Evolutionary conservation across 768 basidiomycete genomes (phyloP).

Genomic region (Leccinellum luteum): DNA sequence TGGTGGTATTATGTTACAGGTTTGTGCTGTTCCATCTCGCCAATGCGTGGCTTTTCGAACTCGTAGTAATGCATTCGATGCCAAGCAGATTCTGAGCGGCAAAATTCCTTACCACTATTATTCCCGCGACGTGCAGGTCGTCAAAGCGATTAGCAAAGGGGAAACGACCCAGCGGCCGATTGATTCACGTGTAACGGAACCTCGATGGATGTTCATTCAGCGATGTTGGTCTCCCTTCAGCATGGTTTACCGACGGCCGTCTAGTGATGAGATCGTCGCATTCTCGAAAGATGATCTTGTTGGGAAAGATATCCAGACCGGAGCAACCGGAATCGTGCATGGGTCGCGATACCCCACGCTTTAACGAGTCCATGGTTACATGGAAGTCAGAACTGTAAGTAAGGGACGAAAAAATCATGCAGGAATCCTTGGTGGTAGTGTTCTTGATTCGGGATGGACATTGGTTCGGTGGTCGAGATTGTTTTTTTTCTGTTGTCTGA

Average conservation of each 20-base stretch:
- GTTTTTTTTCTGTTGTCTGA: neutral
- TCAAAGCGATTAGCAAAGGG: neutral
- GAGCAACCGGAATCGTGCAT: neutral
- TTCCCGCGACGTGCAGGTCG: constrained; percentile 1
- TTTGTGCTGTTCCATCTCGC: neutral
- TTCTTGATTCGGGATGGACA: neutral
- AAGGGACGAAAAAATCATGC: too few species aligned
- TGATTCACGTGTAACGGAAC: neutral
- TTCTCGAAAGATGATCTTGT: constrained; percentile 1
- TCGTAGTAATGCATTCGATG: neutral
- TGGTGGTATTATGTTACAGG: constrained; percentile 31
- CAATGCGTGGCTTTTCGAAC: neutral
- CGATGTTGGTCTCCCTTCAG: constrained; percentile 3
- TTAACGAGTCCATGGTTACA: neutral
- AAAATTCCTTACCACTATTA: constrained; percentile 3
- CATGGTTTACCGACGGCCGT: neutral
- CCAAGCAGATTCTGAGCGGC: constrained; percentile 7
- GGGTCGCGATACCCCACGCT: too few species aligned
- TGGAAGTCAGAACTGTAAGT: neutral
- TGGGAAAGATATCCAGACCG: neutral
- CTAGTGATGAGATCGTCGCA: constrained; percentile 1
- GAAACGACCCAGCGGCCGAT: neutral
- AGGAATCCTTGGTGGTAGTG: too few species aligned
- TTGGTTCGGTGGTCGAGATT: neutral
- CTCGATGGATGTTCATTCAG: constrained; percentile 4